These are phyloP conservation scores for Serendipita vermifera DNA, from an alignment of 768 basidiomycete genomes.

Conservation along the genomic window DNA sequence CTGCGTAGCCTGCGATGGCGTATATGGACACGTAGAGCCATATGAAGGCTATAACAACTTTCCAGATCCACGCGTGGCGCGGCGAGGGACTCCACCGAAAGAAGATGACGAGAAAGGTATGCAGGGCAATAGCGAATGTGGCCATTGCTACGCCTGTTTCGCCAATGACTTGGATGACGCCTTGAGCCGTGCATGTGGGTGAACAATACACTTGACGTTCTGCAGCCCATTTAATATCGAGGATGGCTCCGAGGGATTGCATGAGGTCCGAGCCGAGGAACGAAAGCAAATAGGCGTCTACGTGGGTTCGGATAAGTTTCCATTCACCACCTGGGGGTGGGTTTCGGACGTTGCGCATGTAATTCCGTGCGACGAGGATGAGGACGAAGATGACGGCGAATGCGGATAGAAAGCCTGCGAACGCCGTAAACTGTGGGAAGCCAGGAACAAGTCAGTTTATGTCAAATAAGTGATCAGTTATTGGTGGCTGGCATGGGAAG, in stretches of 20 bases:
- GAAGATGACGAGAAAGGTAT: slow-evolving; percentile 30
- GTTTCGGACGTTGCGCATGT: slow-evolving; percentile 19
- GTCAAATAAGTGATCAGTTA: no score
- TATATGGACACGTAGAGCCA: slow-evolving; percentile 29
- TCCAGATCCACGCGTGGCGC: slow-evolving; percentile 21
- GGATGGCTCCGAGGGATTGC: slow-evolving; percentile 28
- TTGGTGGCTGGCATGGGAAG: no score
- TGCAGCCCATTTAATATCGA: slow-evolving; percentile 29
- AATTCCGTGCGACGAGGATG: slow-evolving; percentile 22
- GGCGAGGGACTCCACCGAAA: slow-evolving; percentile 21
- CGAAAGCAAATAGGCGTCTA: slow-evolving; percentile 31
- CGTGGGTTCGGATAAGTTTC: slow-evolving; percentile 25
- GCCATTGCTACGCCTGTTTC: slow-evolving; percentile 32
- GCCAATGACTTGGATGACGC: slow-evolving; percentile 30
- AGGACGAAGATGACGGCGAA: slow-evolving; percentile 25
- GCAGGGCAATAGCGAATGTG: slow-evolving; percentile 29
- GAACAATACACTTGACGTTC: slow-evolving; percentile 25
- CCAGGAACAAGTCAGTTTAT: no score
- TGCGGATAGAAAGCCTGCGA: slow-evolving; percentile 27
- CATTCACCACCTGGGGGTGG: slow-evolving; percentile 15
- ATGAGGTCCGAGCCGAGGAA: slow-evolving; percentile 25
- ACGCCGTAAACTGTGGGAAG: slow-evolving; percentile 26
- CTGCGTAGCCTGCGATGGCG: slow-evolving; percentile 17
- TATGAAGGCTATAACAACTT: slow-evolving; percentile 20
- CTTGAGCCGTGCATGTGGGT: slow-evolving; percentile 28